Conservation (phyloP, 345 rosid species). For the Turnera subulata region DNA sequence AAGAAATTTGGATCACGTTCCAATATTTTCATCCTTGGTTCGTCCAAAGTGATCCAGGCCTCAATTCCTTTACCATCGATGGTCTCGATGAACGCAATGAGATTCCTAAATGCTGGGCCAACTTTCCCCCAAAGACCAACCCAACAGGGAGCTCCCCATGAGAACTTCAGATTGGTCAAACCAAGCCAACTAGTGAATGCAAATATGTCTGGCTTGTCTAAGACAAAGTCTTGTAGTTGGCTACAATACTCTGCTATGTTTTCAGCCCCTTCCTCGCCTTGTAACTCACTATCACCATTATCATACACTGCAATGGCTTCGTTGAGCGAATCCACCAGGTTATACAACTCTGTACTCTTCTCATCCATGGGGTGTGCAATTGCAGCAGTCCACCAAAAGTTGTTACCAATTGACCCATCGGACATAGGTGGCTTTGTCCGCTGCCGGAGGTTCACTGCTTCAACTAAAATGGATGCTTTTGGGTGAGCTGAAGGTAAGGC, state of each 20-base stretch:
- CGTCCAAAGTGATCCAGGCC: conserved; percentile 9
- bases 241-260: neutral
- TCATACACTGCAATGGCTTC: conserved; percentile 2
- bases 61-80: conserved; percentile 2
- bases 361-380: neutral
- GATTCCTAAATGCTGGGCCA: neutral
- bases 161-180: neutral
- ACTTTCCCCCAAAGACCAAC: neutral
- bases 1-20: conserved; percentile 7
- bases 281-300: neutral
- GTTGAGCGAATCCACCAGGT: neutral
- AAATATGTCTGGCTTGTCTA: conserved; percentile 1
- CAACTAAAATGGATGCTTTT: conserved; percentile 2
- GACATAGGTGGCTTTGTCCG: conserved; percentile 1
- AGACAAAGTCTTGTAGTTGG: conserved; percentile 1
- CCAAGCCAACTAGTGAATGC: conserved; percentile 9
- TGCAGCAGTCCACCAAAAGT: neutral
- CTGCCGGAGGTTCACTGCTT: conserved; percentile 1
- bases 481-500: neutral
- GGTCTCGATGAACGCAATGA: neutral
- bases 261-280: conserved; percentile 4
- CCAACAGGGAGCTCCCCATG: conserved; percentile 6
- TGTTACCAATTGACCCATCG: neutral
- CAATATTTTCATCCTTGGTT: neutral
- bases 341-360: conserved; percentile 5